Evolutionary conservation across 805 yeast genomes (phyloP).

Genomic region (Yarrowia divulgata): DNA sequence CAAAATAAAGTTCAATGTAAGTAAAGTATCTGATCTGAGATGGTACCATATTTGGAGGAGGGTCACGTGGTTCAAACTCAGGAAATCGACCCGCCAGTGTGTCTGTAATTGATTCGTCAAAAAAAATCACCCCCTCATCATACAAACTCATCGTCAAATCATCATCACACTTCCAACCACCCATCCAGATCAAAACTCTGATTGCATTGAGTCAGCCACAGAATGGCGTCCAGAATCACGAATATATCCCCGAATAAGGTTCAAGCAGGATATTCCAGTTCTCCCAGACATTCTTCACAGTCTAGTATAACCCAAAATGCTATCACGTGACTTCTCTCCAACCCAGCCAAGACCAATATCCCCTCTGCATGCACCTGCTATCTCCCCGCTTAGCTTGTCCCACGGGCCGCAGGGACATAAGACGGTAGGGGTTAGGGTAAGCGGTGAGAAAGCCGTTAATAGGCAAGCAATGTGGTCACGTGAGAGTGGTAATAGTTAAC

Average conservation of each 20-base stretch:
- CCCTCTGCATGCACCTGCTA: slow-evolving; percentile 17
- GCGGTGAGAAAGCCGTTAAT: not conserved
- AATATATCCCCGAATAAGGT: not conserved
- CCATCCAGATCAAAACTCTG: slow-evolving; percentile 12
- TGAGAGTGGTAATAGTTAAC: not conserved
- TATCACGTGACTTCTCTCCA: not conserved
- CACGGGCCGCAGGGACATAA: slow-evolving; percentile 28
- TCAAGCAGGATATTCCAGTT: not conserved
- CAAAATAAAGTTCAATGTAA: not conserved
- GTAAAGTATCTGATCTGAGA: no score
- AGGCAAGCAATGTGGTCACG: not conserved
- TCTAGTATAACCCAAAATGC: no score
- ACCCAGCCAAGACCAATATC: slow-evolving; percentile 13
- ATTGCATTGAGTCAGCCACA: not conserved
- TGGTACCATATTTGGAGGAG: not conserved
- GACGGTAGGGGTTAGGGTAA: slow-evolving; percentile 1
- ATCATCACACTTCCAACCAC: not conserved
- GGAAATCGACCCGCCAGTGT: not conserved
- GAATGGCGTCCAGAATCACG: no score
- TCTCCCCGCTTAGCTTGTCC: slow-evolving; percentile 13
- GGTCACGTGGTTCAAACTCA: not conserved
- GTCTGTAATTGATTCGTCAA: not conserved
- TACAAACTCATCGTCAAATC: not conserved
- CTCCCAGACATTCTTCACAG: not conserved
- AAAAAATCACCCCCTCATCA: not conserved